These are phyloP conservation scores for Arthrocladium fulminans DNA, from an alignment of 2,329 filamentous ascomycete species.

Conservation along the genomic window DNA sequence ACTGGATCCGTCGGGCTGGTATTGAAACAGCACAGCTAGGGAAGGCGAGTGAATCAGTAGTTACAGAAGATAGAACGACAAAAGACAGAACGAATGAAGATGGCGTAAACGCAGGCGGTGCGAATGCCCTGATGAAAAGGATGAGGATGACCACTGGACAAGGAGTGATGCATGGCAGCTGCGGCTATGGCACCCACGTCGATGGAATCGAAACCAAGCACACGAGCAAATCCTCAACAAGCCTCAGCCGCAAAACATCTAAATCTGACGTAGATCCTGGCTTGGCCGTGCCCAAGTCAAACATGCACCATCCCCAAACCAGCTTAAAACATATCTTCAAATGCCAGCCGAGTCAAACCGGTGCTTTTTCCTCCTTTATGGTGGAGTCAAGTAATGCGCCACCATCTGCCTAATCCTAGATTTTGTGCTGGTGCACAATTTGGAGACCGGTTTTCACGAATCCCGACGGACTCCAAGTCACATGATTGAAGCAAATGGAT, in stretches of 20 bases:
- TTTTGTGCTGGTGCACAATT: too few species aligned
- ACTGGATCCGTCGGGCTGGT: background rate
- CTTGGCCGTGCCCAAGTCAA: background rate
- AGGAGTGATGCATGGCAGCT: background rate
- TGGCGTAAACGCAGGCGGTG: background rate
- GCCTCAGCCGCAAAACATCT: background rate
- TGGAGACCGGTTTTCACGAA: too few species aligned
- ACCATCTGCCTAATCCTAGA: too few species aligned
- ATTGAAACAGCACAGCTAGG: background rate
- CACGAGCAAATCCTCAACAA: background rate
- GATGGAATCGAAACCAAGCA: background rate
- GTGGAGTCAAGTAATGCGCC: too few species aligned
- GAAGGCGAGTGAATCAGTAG: background rate
- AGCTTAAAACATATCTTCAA: too few species aligned
- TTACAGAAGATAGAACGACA: background rate
- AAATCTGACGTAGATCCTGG: background rate
- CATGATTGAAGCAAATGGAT: too few species aligned
- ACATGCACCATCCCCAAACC: background rate
- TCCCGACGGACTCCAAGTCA: too few species aligned
- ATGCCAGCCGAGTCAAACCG: too few species aligned
- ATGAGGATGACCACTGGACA: background rate
- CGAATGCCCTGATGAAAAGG: background rate
- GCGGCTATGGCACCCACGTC: too few species aligned
- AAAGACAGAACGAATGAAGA: background rate
- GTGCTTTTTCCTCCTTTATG: too few species aligned